A percentile compares a stretch with the other conserved stretches of the same genome.
Conservation (phyloP, 140 eudicot genomes). For the Erigeron philadelphicus region DNA sequence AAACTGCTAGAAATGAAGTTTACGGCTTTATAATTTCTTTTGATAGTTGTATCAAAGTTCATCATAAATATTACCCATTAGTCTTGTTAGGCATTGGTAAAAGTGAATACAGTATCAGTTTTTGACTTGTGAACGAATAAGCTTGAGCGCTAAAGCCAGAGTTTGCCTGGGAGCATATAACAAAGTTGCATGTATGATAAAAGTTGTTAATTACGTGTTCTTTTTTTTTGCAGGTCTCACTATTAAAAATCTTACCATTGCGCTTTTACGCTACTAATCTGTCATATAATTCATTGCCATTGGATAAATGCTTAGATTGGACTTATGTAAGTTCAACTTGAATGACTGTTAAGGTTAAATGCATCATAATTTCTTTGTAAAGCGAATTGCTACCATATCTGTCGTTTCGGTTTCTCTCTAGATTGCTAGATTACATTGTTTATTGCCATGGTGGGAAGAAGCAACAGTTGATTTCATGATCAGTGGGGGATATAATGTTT, state of each 20-base stretch:
- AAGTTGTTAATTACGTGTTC: not conserved
- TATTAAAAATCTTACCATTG: constrained; percentile 62
- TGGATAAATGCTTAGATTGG: constrained; percentile 67
- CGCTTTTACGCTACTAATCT: constrained; percentile 69
- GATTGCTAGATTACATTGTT: constrained; percentile 81
- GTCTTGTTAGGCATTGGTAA: not conserved
- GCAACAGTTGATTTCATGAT: constrained; percentile 82
- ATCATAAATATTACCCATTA: not conserved
- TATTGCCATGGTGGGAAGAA: constrained; percentile 86
- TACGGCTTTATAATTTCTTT: too few species aligned
- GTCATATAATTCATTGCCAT: constrained; percentile 48
- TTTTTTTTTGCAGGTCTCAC: constrained; percentile 47
- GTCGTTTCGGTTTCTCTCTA: constrained; percentile 23
- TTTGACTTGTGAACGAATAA: not conserved
- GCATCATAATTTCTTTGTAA: constrained; percentile 4
- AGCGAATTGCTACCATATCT: not conserved
- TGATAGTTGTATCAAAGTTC: not conserved
- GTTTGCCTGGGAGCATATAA: constrained; percentile 12
- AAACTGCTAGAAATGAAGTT: too few species aligned
- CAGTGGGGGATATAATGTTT: constrained; percentile 78
- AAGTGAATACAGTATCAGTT: not conserved
- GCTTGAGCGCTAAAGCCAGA: constrained; percentile 16
- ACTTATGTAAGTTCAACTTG: constrained; percentile 44
- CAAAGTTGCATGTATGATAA: not conserved
- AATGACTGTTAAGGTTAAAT: constrained; percentile 8